Conservation (phyloP, 441 rosid genomes). For the Aleurites moluccanus region DNA sequence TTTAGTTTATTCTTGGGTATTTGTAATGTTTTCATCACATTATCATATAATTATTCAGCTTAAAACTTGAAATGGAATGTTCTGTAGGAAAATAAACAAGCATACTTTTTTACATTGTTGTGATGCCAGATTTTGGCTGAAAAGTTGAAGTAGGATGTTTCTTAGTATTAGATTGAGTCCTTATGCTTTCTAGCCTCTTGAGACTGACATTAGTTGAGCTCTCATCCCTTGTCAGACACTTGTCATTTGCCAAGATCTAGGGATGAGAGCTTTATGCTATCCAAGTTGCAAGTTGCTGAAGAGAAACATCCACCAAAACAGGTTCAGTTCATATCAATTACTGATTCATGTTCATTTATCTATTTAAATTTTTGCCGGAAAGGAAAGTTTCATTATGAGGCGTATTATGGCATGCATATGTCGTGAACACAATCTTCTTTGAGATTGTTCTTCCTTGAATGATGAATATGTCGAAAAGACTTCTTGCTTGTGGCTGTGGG, state of each 20-base stretch:
- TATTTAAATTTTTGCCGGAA: neutral
- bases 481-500: no score
- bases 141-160: neutral
- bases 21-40: neutral
- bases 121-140: neutral
- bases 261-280: neutral
- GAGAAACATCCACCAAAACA: neutral
- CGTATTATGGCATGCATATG: neutral
- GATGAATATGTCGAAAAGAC: no score
- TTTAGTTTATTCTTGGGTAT: neutral
- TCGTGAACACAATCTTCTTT: no score
- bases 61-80: neutral
- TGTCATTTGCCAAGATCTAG: neutral
- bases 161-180: neutral
- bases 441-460: no score
- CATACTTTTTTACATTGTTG: neutral
- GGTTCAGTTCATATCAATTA: neutral
- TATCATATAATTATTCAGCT: neutral
- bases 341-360: neutral
- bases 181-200: neutral
- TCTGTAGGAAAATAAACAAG: neutral
- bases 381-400: neutral
- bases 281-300: neutral
- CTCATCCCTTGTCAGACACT: neutral
- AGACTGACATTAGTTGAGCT: neutral